These are phyloP conservation scores for Suhomyces bolitotheri DNA, from an alignment of 1,139 yeast genomes.

Conservation along the genomic window DNA sequence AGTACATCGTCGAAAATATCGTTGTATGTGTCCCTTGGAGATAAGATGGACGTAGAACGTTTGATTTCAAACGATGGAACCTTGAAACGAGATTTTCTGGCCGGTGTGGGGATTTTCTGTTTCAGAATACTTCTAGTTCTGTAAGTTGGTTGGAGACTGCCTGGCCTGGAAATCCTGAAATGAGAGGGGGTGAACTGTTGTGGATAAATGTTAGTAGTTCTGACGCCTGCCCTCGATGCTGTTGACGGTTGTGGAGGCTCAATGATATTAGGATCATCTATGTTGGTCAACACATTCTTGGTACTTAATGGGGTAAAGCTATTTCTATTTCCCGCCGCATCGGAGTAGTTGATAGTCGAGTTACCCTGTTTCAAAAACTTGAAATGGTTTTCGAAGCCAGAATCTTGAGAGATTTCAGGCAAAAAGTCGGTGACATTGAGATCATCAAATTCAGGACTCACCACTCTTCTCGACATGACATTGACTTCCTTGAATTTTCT, in stretches of 20 bases:
- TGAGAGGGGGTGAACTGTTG: conserved; percentile 8
- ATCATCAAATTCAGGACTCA: conserved; percentile 41
- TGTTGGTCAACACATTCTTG: conserved; percentile 29
- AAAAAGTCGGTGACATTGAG: conserved; percentile 41
- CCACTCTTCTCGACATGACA: conserved; percentile 44
- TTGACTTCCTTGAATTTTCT: conserved; percentile 46
- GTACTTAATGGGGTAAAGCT: conserved; percentile 33
- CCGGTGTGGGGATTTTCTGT: conserved; percentile 6
- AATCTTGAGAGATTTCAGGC: conserved; percentile 49
- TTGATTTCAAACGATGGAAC: conserved; percentile 50
- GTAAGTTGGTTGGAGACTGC: conserved; percentile 6
- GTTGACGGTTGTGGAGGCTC: conserved; percentile 26
- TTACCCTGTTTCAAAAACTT: conserved; percentile 26
- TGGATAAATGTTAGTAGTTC: conserved; percentile 9
- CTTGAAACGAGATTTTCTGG: conserved; percentile 32
- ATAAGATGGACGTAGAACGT: conserved; percentile 34
- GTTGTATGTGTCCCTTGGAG: conserved; percentile 42
- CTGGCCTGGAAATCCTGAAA: conserved; percentile 11
- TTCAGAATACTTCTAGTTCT: conserved; percentile 8
- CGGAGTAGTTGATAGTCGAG: conserved; percentile 21
- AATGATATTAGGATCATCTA: conserved; percentile 22
- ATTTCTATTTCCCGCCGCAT: conserved; percentile 23
- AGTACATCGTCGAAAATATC: conserved; percentile 45
- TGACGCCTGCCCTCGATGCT: conserved; percentile 9
- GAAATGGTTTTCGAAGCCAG: conserved; percentile 47